Conservation (phyloP, 2,329 filamentous ascomycete genomes). For the Ophidiomyces ophidiicola region DNA sequence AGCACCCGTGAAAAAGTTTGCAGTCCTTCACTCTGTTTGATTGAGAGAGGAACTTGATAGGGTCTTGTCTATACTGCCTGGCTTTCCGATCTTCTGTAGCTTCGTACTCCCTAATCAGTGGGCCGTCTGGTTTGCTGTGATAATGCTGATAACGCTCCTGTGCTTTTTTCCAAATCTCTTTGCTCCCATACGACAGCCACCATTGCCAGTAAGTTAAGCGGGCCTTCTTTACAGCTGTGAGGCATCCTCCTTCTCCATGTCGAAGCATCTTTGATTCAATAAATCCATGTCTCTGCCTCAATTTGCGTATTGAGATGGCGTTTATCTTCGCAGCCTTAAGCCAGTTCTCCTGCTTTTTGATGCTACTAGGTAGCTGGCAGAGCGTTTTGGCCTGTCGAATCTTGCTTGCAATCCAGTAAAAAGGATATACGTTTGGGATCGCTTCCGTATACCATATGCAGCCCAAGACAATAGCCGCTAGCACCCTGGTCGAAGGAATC, state of each 20-base stretch:
- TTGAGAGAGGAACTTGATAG: not conserved
- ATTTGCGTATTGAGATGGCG: not conserved
- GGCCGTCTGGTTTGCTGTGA: not conserved
- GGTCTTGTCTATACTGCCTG: not conserved
- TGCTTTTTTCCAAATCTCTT: not conserved
- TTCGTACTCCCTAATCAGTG: not conserved
- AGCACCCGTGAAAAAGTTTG: not conserved
- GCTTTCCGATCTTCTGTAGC: not conserved
- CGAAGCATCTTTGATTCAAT: not conserved
- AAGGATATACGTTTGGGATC: not conserved
- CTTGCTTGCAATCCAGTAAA: not conserved
- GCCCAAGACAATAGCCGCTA: too few species aligned
- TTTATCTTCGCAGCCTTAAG: not conserved
- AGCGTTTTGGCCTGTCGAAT: not conserved
- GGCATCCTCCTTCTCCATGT: not conserved
- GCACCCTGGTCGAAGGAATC: too few species aligned
- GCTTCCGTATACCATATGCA: too few species aligned
- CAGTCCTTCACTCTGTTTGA: not conserved
- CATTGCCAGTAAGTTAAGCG: not conserved
- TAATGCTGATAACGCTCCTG: not conserved
- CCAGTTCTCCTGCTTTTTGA: not conserved
- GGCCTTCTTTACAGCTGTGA: not conserved
- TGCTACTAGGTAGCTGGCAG: not conserved
- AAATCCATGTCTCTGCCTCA: not conserved
- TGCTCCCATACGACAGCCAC: not conserved